Conservation (phyloP, 2,329 filamentous ascomycete genomes). For the Epichloe aotearoae region DNA sequence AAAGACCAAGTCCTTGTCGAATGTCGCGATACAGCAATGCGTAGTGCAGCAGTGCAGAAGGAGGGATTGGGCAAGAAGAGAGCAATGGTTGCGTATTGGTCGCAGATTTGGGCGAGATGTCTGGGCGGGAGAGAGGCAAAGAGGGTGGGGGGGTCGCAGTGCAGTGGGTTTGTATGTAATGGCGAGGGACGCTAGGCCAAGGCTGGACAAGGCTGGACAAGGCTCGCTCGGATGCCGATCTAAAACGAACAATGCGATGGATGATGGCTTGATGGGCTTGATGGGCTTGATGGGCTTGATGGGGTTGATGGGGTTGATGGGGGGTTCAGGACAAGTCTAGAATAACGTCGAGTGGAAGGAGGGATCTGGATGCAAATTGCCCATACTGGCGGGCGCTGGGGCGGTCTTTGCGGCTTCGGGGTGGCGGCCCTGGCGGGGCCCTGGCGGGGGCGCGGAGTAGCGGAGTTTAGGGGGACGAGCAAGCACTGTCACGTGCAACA, state of each 20-base stretch:
- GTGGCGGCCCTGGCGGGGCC: no score
- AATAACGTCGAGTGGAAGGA: no score
- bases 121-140: background rate
- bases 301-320: no score
- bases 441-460: no score
- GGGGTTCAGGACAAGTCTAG: background rate
- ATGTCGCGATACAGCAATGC: background rate
- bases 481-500: no score
- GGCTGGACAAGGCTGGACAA: background rate
- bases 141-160: no score
- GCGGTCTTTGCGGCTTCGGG: no score
- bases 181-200: background rate
- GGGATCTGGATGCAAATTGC: no score
- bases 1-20: background rate
- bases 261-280: background rate
- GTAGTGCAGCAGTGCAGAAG: no score
- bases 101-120: background rate
- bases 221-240: slow-evolving; percentile 3
- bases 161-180: background rate
- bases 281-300: no score
- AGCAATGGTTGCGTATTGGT: background rate
- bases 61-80: no score
- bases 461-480: background rate
- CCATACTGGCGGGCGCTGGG: no score
- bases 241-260: slow-evolving; percentile 1